Percentiles rank a stretch among this genome's conserved stretches.
Evolutionary conservation across 345 rosid genomes (phyloP).

Genomic region (Populus davidiana): DNA sequence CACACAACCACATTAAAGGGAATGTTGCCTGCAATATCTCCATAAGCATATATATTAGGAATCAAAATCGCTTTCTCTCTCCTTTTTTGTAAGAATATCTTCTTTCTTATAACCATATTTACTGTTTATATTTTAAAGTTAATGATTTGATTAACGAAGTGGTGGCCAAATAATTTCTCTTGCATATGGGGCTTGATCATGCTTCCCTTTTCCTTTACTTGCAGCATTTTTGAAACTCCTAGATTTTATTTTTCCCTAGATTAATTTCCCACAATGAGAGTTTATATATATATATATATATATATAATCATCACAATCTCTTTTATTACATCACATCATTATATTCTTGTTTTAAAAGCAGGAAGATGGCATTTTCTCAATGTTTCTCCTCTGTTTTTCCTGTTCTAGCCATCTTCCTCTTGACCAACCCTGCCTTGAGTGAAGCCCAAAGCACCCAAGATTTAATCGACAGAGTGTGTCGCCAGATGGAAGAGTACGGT

Average conservation of each 20-base stretch:
- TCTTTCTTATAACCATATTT: background rate
- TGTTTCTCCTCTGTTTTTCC: background rate
- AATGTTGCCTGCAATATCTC: background rate
- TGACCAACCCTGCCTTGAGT: background rate
- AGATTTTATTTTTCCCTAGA: background rate
- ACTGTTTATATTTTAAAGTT: too few species aligned
- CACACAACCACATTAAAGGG: too few species aligned
- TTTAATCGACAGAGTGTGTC: background rate
- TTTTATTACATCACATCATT: background rate
- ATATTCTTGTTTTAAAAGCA: background rate
- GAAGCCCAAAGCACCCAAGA: background rate
- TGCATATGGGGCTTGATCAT: background rate
- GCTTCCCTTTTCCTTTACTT: background rate
- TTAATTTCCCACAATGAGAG: background rate
- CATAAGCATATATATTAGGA: background rate
- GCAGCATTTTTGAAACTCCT: background rate
- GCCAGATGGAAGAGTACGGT: conserved; percentile 5
- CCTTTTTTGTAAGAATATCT: background rate
- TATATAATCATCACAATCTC: background rate
- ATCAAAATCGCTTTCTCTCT: background rate
- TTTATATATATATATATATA: too few species aligned
- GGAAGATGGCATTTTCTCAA: background rate
- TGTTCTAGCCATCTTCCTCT: background rate
- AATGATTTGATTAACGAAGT: too few species aligned
- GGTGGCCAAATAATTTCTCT: background rate